Percentiles rank a stretch among this genome's conserved stretches.
Evolutionary conservation across 371 early-diverging fungal species (phyloP).

Genomic region (Mortierella sp.): DNA sequence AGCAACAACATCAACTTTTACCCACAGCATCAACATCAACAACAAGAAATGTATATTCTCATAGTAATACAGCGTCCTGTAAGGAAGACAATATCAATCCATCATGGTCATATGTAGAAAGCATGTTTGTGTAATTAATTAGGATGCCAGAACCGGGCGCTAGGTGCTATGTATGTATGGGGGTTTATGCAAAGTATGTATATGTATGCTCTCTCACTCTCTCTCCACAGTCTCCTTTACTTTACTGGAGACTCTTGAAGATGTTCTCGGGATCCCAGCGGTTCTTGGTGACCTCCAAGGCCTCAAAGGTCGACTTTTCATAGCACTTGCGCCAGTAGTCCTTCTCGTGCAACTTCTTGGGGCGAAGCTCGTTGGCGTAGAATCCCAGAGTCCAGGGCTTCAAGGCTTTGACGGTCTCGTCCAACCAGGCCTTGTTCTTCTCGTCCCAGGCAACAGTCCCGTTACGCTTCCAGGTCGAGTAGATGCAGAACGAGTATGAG

Average conservation of each 20-base stretch:
- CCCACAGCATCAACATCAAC: not conserved
- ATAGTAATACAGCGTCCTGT: not conserved
- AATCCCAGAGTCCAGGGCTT: conserved; percentile 55
- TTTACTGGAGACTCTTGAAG: conserved; percentile 47
- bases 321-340: conserved; percentile 58
- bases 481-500: conserved; percentile 53
- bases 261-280: conserved; percentile 52
- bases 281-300: conserved; percentile 32
- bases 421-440: conserved; percentile 51
- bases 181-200: too few species aligned
- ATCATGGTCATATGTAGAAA: not conserved
- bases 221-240: too few species aligned
- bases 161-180: not conserved
- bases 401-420: conserved; percentile 48
- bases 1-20: not conserved
- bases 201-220: too few species aligned
- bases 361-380: conserved; percentile 57
- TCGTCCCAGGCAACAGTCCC: conserved; percentile 38
- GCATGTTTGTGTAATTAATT: not conserved
- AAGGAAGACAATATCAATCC: not conserved
- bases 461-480: conserved; percentile 57
- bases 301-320: conserved; percentile 42
- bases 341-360: conserved; percentile 34
- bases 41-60: not conserved
- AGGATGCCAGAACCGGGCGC: too few species aligned